Base-by-base conservation (phyloP, 23 red algal species). In the Agarophyton chilense region DNA sequence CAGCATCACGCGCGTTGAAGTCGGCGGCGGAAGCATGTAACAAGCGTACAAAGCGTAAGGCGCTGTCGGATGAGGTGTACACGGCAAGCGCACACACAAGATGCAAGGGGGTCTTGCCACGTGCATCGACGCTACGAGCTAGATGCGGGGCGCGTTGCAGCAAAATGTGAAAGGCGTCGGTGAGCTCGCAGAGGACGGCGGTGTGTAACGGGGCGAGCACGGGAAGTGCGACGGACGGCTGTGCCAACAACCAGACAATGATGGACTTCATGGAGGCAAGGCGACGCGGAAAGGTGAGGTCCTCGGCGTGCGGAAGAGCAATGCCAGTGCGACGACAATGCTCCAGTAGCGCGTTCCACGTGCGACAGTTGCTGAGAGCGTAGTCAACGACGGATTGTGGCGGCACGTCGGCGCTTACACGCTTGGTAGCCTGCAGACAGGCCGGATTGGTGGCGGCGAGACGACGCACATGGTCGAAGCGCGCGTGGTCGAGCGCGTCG, bases 391-490 rank as follows among this genome's bases (percentile, higher is more conserved):
- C 71, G 55, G 40, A 64, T 13, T 74, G 52, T 16, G 54, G 67
- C 11, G 53, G 41, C 38, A 63, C 47, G 43, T 49, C 36, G 40
- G 67, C 29, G 70, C 53, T 89, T 29, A 74, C 71, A 44, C n/a
- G 14, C 49, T 63, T 70, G 53, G 71, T 74, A 34, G 68, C 40
- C 2, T 62, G 50, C 51, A 89, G 73, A 21, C 47, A 77, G 52
- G 12, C 54, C 7, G 71, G 85, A 32, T 77, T 51, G 49, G 70
- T 18, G 38, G 71, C 47, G 45, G 78, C 60, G 22, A 36, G 52
- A 10, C 85, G 85, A 65, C 85, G 85, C 28, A 89, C 67, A 39
- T 78, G 70, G 73, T 89, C 85, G 43, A 89, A 89, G 18, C 85
- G 85, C 17, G 71, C 85, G 34, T 89, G 50, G 85, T 89, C 85